These are phyloP conservation scores for Clonostachys rhizophaga DNA, from an alignment of 2,329 filamentous ascomycete genomes.

Conservation along the genomic window DNA sequence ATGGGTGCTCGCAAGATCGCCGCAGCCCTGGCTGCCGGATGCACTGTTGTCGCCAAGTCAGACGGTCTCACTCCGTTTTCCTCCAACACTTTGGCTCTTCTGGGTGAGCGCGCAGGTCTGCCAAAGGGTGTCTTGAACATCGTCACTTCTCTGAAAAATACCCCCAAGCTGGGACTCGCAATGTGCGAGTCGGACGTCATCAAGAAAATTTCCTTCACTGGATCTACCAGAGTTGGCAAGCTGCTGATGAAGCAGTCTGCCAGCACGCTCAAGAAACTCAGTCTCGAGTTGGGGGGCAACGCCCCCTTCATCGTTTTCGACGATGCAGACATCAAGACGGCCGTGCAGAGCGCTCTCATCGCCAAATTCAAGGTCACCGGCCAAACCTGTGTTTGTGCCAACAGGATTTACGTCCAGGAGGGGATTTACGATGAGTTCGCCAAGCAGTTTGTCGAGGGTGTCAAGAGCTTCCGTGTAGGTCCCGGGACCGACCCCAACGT, in stretches of 20 bases:
- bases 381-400: constrained; percentile 56
- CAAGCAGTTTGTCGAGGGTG: constrained; percentile 38
- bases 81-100: constrained; percentile 59
- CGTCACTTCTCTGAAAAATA: constrained; percentile 33
- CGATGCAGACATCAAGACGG: constrained; percentile 59
- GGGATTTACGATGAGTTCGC: constrained; percentile 46
- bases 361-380: constrained; percentile 35
- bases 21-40: constrained; percentile 61
- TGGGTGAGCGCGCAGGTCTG: constrained; percentile 61
- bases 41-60: constrained; percentile 68
- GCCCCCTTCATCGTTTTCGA: constrained; percentile 61
- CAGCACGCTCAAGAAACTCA: constrained; percentile 59
- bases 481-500: constrained; percentile 37
- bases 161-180: constrained; percentile 33
- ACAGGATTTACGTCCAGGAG: constrained; percentile 31
- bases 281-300: constrained; percentile 69
- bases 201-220: constrained; percentile 65
- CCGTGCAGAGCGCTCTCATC: constrained; percentile 49
- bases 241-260: constrained; percentile 57
- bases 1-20: constrained; percentile 35
- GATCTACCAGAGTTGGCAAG: constrained; percentile 57
- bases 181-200: constrained; percentile 34
- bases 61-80: constrained; percentile 67
- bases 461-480: constrained; percentile 50
- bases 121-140: constrained; percentile 31